Percentiles rank a stretch among this genome's conserved stretches.
phyloP scores from a whole-genome alignment of 2,329 filamentous ascomycete genomes.

The Claviceps sp. region DNA sequence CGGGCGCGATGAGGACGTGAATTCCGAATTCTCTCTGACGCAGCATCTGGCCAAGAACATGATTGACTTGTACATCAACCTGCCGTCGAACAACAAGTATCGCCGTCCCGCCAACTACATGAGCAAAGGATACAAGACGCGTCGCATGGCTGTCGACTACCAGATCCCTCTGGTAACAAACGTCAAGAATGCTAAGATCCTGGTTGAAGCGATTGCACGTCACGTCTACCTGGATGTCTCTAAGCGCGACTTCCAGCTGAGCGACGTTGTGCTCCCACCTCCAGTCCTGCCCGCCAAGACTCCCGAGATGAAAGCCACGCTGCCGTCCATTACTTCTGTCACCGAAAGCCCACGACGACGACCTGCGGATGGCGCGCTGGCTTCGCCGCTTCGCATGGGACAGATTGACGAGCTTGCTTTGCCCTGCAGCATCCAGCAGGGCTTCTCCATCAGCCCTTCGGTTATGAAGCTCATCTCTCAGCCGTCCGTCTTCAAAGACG shows the following conservation, averaged over 20 bases:
- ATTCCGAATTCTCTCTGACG: constrained; percentile 91
- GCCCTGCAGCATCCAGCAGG: constrained; percentile 35
- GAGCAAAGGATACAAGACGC: constrained; percentile 91
- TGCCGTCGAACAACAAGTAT: constrained; percentile 98
- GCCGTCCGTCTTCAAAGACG: constrained; percentile 72
- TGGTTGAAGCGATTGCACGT: constrained; percentile 85
- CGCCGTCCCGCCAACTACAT: constrained; percentile 95
- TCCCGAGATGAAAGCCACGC: constrained; percentile 42
- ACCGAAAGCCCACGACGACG: constrained; percentile 23
- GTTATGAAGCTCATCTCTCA: constrained; percentile 61
- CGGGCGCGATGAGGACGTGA: constrained; percentile 66
- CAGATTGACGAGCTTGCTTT: constrained; percentile 32
- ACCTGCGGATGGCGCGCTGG: constrained; percentile 15
- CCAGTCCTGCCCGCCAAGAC: constrained; percentile 48
- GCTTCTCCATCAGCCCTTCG: constrained; percentile 42
- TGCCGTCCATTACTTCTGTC: constrained; percentile 21
- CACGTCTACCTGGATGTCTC: constrained; percentile 76
- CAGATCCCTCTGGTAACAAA: constrained; percentile 96
- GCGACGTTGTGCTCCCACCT: constrained; percentile 66
- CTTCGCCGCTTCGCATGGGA: constrained; percentile 11
- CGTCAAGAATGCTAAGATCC: constrained; percentile 96
- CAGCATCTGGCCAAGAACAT: constrained; percentile 96
- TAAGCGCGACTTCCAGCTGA: constrained; percentile 83
- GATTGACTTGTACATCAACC: constrained; percentile 97
- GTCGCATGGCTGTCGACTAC: constrained; percentile 95